These are phyloP conservation scores for Ulmus americana DNA, from an alignment of 331 rosid species.

Conservation along the genomic window DNA sequence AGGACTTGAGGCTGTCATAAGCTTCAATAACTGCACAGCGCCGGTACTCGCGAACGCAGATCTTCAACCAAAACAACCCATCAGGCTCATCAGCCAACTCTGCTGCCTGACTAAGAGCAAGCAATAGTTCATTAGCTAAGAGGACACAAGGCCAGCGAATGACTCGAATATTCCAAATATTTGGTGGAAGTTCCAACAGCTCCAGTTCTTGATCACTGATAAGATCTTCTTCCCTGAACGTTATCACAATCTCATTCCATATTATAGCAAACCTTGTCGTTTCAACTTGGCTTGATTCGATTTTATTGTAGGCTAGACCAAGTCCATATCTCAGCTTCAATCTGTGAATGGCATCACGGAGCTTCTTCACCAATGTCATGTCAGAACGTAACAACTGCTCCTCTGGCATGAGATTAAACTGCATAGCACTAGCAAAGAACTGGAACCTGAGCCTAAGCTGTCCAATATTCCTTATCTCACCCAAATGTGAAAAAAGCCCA, in stretches of 20 bases:
- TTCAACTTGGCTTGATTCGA: constrained; percentile 77
- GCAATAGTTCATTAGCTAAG: constrained; percentile 75
- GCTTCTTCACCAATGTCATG: constrained; percentile 53
- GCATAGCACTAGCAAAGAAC: constrained; percentile 85
- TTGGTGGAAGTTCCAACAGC: constrained; percentile 77
- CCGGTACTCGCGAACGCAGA: constrained; percentile 80
- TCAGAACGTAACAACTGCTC: constrained; percentile 28
- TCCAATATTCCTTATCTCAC: constrained; percentile 71
- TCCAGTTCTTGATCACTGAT: constrained; percentile 69
- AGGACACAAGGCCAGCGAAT: constrained; percentile 89
- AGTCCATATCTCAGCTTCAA: constrained; percentile 76
- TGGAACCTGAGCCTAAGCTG: constrained; percentile 91
- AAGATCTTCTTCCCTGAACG: constrained; percentile 94
- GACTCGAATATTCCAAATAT: constrained; percentile 74
- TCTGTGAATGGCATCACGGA: constrained; percentile 71
- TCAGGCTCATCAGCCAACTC: constrained; percentile 55
- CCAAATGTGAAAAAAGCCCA: constrained; percentile 88
- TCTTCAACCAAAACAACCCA: constrained; percentile 52
- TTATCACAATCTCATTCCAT: constrained; percentile 83
- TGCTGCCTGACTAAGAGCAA: constrained; percentile 74
- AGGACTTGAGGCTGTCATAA: constrained; percentile 64
- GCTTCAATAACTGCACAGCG: constrained; percentile 88
- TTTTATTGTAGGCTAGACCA: constrained; percentile 58
- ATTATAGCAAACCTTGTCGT: constrained; percentile 82
- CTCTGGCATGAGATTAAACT: constrained; percentile 86